Evolutionary conservation across 2,329 filamentous ascomycete species (phyloP).

Genomic region (Coniochaeta hoffmannii): DNA sequence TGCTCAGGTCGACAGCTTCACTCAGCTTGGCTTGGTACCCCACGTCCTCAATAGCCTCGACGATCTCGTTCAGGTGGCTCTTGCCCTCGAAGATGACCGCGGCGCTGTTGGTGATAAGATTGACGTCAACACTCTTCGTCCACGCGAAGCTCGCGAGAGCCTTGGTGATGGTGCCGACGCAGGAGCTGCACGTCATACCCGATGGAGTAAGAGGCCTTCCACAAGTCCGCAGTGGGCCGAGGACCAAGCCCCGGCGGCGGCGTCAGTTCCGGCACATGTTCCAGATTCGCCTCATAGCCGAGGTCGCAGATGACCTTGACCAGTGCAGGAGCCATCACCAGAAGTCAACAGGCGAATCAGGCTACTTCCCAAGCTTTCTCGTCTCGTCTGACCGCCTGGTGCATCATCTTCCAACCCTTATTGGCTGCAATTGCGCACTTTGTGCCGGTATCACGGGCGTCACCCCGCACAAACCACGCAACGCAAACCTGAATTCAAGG

Average conservation of each 20-base stretch:
- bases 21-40: constrained; percentile 60
- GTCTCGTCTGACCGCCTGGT: too few species aligned
- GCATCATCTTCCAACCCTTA: too few species aligned
- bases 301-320: constrained; percentile 51
- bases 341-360: too few species aligned
- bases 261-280: constrained; percentile 35
- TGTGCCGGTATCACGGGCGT: background rate
- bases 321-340: too few species aligned
- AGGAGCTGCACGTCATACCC: constrained; percentile 71
- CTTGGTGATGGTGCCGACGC: constrained; percentile 54
- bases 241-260: constrained; percentile 15
- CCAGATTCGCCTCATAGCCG: constrained; percentile 58
- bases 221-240: constrained; percentile 19
- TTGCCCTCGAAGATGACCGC: constrained; percentile 44
- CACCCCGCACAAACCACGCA: constrained; percentile 3
- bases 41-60: constrained; percentile 50
- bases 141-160: constrained; percentile 50
- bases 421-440: background rate
- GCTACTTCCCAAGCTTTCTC: too few species aligned
- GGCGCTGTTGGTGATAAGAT: constrained; percentile 61
- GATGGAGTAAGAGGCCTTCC: constrained; percentile 48
- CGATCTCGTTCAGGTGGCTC: constrained; percentile 36
- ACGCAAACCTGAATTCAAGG: too few species aligned
- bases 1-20: constrained; percentile 31
- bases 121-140: constrained; percentile 52